Evolutionary conservation across 23 red algal genomes (phyloP).

Genomic region (Cyanidiococcus yangmingshanensis): DNA sequence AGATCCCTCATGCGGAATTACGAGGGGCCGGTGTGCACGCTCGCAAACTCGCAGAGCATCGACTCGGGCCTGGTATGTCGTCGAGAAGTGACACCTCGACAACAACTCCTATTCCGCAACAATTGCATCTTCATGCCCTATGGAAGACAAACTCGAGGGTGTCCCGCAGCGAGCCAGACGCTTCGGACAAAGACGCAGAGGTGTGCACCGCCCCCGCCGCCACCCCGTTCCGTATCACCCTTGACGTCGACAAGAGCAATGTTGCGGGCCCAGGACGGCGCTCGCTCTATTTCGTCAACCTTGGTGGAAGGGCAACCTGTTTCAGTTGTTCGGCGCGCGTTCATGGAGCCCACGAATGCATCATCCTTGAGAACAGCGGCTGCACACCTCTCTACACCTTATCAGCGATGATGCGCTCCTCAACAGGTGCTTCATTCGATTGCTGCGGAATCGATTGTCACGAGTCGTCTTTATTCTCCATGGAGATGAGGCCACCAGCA

Average conservation of each 20-base stretch:
- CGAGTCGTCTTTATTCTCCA: too few relatives aligned
- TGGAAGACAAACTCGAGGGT: background rate
- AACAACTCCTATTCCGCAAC: background rate
- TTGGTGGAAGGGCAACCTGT: background rate
- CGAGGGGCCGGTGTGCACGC: constrained; percentile 72
- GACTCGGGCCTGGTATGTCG: background rate
- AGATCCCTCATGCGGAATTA: constrained; percentile 50
- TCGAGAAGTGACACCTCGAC: background rate
- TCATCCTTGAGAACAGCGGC: too few relatives aligned
- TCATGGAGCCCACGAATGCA: background rate
- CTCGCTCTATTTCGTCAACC: background rate
- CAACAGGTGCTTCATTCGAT: background rate
- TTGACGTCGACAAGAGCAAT: background rate
- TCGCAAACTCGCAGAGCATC: constrained; percentile 23
- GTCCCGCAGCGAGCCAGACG: background rate
- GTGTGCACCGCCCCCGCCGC: background rate
- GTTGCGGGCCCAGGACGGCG: background rate
- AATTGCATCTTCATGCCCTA: background rate
- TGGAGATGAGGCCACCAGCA: background rate
- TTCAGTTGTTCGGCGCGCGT: background rate
- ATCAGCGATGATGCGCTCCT: background rate
- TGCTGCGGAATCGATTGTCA: background rate
- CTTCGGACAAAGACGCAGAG: background rate
- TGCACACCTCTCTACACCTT: too few relatives aligned
- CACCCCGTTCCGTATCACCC: background rate